Base-by-base conservation (phyloP, 805 yeast species). In the Limtongozyma cylindracea region DNA sequence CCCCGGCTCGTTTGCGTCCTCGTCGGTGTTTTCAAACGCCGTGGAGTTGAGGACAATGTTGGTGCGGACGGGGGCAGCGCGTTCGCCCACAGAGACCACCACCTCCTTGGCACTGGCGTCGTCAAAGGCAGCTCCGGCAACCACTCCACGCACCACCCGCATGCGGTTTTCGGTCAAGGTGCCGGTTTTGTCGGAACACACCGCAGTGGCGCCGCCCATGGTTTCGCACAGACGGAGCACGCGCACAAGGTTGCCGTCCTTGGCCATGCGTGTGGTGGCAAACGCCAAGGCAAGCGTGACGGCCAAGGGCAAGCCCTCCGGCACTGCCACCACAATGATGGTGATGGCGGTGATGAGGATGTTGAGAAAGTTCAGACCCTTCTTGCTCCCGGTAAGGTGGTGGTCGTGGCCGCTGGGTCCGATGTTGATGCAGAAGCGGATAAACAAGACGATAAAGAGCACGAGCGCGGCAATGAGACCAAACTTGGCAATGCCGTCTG, bases 231-330 rank as follows among this genome's bases (percentile, higher is more conserved):
- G 70, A 37, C 69, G 70, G 31, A 88, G 53, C 7, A 78, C 91
- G 34, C 98, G 66, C n/a, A 88, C 99, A 35, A 88, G 53, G 41
- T 84, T 84, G 30, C 91, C 91, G 42, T 88, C 94, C 41, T 74
- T 73, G 11, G 92, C 80, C 99, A 88, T 88, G 45, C 96, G 62
- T 7, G 94, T 82, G 3, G 98, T 88, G 2, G 99, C 98, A 52
- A 88, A 88, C 0, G 98, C 98, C 31, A 88, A 53, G 0, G 98
- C 93, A 21, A 88, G 55, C 1, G 99, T 88, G 10, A 88, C 98
- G 2, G 99, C 99, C 25, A 88, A 53, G 2, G 99, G 99, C 25
- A 88, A 58, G 29, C 99, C 99, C 47, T 88, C 99, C 3, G 99
- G 99, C n/a, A 88, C 93, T 0, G 98, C 99, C 22, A 88, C 98